A percentile compares a stretch with the other conserved stretches of the same genome.
phyloP scores from a whole-genome alignment of 768 basidiomycete genomes.

The Lepiota venenata region DNA sequence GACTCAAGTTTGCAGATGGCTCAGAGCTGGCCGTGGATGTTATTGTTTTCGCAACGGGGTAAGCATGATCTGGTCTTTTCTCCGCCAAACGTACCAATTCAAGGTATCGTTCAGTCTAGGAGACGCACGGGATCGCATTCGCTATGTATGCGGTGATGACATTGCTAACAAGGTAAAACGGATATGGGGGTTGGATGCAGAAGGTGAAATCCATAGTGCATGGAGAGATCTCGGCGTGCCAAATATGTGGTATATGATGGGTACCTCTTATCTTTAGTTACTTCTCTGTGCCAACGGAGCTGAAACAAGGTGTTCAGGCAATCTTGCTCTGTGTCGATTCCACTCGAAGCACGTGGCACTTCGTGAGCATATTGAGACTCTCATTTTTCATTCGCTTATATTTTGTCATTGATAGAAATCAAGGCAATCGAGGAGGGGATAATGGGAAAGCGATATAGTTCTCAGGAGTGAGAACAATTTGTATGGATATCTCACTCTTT shows the following conservation, averaged over 20 bases:
- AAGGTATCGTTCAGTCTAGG: constrained; percentile 35
- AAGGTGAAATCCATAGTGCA: constrained; percentile 56
- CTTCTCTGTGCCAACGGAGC: background rate
- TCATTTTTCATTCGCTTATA: background rate
- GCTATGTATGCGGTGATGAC: constrained; percentile 46
- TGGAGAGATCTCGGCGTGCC: constrained; percentile 50
- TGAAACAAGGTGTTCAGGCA: constrained; percentile 31
- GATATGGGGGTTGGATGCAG: constrained; percentile 60
- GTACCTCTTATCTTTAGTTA: constrained; percentile 20
- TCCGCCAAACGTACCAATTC: background rate
- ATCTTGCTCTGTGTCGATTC: constrained; percentile 60
- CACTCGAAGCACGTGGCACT: constrained; percentile 66
- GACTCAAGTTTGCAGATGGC: constrained; percentile 48
- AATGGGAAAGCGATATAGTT: constrained; percentile 5
- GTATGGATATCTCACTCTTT: no score
- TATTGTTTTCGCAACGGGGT: constrained; percentile 60
- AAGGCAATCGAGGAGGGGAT: constrained; percentile 54
- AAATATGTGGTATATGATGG: constrained; percentile 60
- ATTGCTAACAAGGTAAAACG: constrained; percentile 39
- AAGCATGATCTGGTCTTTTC: constrained; percentile 12
- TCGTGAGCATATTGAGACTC: constrained; percentile 40
- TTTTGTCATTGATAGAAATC: constrained; percentile 44
- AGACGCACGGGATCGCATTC: constrained; percentile 35
- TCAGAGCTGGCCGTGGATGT: constrained; percentile 48
- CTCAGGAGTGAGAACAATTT: background rate